phyloP scores from a whole-genome alignment of 352 stramenopile genomes.

The Globisporangium splendens region DNA sequence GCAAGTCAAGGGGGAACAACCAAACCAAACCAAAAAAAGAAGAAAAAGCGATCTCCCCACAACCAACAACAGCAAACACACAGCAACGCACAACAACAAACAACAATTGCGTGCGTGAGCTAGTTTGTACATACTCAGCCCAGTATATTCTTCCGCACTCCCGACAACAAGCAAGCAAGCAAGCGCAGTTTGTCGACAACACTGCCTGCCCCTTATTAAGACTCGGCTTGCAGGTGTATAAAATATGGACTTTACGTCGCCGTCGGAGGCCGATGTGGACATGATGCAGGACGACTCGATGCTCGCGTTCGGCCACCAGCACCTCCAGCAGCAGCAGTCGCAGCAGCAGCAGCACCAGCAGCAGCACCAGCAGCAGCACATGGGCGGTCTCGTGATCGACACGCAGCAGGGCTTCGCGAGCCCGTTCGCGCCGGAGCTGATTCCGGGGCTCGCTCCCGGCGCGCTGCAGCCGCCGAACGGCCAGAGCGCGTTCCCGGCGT shows the following conservation, averaged over 20 bases:
- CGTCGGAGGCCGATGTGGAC: constrained; percentile 61
- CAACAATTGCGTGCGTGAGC: not conserved
- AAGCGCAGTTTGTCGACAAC: not conserved
- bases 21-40: constrained; percentile 2
- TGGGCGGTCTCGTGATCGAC: constrained; percentile 16
- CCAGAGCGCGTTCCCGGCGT: constrained; percentile 22
- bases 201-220: too few species aligned
- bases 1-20: constrained; percentile 1
- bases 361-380: constrained; percentile 13
- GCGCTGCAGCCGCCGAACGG: constrained; percentile 16
- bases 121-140: not conserved
- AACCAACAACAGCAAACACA: not conserved
- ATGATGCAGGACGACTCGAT: constrained; percentile 76
- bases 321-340: constrained; percentile 19
- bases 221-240: too few species aligned
- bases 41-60: not conserved
- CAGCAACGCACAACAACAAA: not conserved
- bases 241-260: constrained; percentile 51
- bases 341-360: constrained; percentile 3
- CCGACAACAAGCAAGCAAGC: not conserved
- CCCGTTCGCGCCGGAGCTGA: constrained; percentile 50
- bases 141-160: not conserved
- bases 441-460: constrained; percentile 27
- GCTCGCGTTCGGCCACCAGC: constrained; percentile 37
- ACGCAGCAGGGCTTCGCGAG: constrained; percentile 30